Evolutionary conservation across 768 basidiomycete species (phyloP), one percentile per base, ranked within the genome.

Genomic region (Boletus huronensis): DNA sequence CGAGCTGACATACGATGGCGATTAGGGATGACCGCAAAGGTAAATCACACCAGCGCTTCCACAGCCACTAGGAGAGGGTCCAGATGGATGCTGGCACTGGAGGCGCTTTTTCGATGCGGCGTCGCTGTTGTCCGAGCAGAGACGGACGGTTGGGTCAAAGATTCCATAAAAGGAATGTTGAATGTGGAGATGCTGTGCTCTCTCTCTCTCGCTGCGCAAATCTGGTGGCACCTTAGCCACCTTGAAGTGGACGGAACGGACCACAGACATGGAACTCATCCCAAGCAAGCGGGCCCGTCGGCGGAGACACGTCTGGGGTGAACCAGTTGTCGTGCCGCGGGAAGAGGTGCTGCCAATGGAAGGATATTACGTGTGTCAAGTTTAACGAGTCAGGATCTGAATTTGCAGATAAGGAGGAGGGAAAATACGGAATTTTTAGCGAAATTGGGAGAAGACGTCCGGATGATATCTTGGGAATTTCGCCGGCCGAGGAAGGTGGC

Each of bases 401-500:
- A 52, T 50, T 31, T 58, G 65, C 58, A 70, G 64, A 69, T 69
- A 69, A 68, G 67, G 62, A 66, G 63, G 66, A 57, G 50, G 46
- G 36, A 53, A 72, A 65, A 66, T 64, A 64, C 57, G 65, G 60
- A 61, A 70, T 65, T 67, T 53, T 70, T 70, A 69, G 58, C 59
- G 64, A 60, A 60, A 58, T 64, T 49, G 49, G 53, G 44, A 52
- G 50, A 48, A 61, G 58, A 62, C 58, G 61, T 53, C 50, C 55
- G 53, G 46, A 52, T 45, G 46, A 53, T 58, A 53, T 56, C 57
- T 64, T 63, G 71, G 73, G 77, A 70, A 72, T 53, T 49, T 67
- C 60, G 58, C 75, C 72, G 68, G 65, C 68, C 63, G 70, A 64
- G 50, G 53, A 64, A 70, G 54, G 35, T 45, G 40, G 53, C 68